These are phyloP conservation scores for Rhynchospora tenuis DNA, from an alignment of 176 grass and related monocot species.

Conservation along the genomic window DNA sequence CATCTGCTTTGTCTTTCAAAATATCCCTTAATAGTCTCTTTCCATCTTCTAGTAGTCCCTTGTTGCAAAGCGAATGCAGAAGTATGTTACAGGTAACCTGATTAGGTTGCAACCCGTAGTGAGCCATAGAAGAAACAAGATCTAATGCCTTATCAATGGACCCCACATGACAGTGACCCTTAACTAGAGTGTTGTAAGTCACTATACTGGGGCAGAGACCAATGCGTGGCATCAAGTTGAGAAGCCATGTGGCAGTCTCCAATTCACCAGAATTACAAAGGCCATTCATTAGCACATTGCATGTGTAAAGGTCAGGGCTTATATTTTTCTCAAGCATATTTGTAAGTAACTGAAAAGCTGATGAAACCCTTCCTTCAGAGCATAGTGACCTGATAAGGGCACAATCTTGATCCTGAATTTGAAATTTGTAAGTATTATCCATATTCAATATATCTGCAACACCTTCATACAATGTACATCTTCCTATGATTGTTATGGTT, in stretches of 20 bases:
- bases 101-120: constrained; percentile 37
- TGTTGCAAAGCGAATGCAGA: constrained; percentile 33
- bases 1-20: constrained; percentile 28
- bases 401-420: constrained; percentile 24
- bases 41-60: constrained; percentile 31
- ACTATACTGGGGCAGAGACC: constrained; percentile 29
- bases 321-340: constrained; percentile 17
- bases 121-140: constrained; percentile 40
- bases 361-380: constrained; percentile 26
- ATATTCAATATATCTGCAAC: constrained; percentile 26
- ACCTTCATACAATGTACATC: constrained; percentile 29
- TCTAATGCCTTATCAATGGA: constrained; percentile 37
- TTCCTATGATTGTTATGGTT: constrained; percentile 36
- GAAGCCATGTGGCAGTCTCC: constrained; percentile 34
- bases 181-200: constrained; percentile 48
- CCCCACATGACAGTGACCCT: constrained; percentile 31
- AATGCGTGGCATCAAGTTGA: constrained; percentile 30
- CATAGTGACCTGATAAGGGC: constrained; percentile 45
- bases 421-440: constrained; percentile 16
- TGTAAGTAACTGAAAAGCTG: constrained; percentile 29
- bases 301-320: constrained; percentile 33
- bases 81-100: constrained; percentile 47
- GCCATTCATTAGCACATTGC: constrained; percentile 44
- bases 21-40: constrained; percentile 33
- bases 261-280: constrained; percentile 40